phyloP scores from a whole-genome alignment of 805 yeast genomes.

The Yarrowia keelungensis region DNA sequence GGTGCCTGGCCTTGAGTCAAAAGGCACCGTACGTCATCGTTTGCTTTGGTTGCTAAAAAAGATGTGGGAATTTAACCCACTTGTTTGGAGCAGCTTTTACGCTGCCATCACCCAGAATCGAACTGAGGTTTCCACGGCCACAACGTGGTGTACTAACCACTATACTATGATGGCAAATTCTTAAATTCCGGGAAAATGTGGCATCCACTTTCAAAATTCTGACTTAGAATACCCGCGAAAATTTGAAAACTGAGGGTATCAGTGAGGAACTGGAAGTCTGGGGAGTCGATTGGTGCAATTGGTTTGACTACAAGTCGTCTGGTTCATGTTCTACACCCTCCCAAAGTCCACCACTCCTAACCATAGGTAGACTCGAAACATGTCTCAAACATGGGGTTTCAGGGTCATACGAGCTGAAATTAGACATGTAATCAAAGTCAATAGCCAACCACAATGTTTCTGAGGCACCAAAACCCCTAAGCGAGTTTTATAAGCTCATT shows the following conservation, averaged over 20 bases:
- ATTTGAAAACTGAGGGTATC: neutral
- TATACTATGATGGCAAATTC: conserved; percentile 37
- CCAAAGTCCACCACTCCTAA: too few relatives aligned
- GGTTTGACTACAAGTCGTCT: too few relatives aligned
- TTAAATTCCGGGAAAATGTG: neutral
- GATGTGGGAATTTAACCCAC: conserved; percentile 12
- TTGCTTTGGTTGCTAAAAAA: neutral
- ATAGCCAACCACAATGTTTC: too few relatives aligned
- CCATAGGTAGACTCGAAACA: neutral
- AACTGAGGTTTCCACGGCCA: conserved; percentile 40
- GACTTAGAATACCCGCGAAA: neutral
- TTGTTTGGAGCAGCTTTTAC: conserved; percentile 4
- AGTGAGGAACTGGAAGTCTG: too few relatives aligned
- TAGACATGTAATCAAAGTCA: too few relatives aligned
- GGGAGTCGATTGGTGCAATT: too few relatives aligned
- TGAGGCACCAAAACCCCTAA: neutral
- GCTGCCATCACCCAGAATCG: conserved; percentile 39
- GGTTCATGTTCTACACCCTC: neutral
- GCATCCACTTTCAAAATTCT: neutral
- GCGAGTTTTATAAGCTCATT: too few relatives aligned
- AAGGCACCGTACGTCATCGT: too few relatives aligned
- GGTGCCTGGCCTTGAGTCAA: too few relatives aligned
- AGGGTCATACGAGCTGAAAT: neutral
- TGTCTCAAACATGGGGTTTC: neutral
- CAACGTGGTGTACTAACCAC: conserved; percentile 40